Conservation (phyloP, 805 yeast species). For the Kodamaea fukazawae region DNA sequence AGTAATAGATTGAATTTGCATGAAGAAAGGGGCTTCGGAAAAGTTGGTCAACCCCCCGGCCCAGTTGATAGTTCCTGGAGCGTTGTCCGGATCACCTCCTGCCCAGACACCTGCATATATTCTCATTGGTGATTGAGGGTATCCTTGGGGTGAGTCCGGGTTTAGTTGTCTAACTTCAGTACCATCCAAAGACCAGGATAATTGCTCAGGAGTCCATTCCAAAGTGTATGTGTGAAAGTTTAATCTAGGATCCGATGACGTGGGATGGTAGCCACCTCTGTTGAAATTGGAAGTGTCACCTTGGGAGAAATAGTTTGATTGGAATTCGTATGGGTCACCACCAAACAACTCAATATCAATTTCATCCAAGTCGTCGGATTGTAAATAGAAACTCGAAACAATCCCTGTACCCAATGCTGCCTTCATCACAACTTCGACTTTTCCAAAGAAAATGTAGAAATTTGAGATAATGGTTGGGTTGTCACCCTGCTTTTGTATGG, state of each 20-base stretch:
- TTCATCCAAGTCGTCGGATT: conserved; percentile 17
- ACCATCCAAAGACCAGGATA: conserved; percentile 77
- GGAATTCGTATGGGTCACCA: conserved; percentile 15
- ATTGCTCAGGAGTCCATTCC: conserved; percentile 71
- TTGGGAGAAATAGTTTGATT: conserved; percentile 16
- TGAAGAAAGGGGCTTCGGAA: conserved; percentile 62
- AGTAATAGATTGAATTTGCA: conserved; percentile 56
- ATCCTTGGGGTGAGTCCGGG: conserved; percentile 58
- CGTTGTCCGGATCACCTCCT: conserved; percentile 70
- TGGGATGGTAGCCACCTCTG: conserved; percentile 70
- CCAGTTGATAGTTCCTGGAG: conserved; percentile 73
- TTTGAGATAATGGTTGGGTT: conserved; percentile 15
- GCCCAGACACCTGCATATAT: conserved; percentile 74
- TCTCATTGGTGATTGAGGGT: conserved; percentile 89
- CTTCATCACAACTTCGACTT: conserved; percentile 15
- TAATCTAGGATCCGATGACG: conserved; percentile 50
- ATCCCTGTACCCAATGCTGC: conserved; percentile 16
- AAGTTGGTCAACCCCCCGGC: conserved; percentile 77
- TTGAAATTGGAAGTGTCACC: conserved; percentile 15
- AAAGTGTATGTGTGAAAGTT: conserved; percentile 74
- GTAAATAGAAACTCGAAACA: conserved; percentile 15
- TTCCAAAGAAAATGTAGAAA: conserved; percentile 18
- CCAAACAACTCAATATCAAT: conserved; percentile 17
- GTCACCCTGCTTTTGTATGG: conserved; percentile 14
- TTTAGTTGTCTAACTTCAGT: conserved; percentile 58